phyloP scores from a whole-genome alignment of 176 grass and related monocot species.

The Carex myosuroides region DNA sequence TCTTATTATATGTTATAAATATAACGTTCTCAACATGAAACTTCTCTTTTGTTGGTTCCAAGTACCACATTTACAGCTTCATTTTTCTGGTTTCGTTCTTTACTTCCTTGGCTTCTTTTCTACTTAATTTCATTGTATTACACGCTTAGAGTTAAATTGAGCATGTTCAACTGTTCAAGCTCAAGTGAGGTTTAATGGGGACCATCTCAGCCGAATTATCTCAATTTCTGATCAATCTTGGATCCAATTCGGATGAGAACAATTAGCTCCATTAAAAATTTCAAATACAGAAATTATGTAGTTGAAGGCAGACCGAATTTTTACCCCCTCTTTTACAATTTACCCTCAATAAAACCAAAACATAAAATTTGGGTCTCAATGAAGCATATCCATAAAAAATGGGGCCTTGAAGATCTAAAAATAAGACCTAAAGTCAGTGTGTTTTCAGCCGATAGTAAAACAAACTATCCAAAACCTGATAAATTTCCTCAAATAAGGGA shows the following conservation, averaged over 20 bases:
- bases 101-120: background rate
- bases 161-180: background rate
- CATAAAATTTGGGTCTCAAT: background rate
- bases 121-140: background rate
- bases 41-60: background rate
- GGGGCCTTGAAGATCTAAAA: background rate
- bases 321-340: background rate
- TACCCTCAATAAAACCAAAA: background rate
- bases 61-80: background rate
- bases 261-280: background rate
- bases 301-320: background rate
- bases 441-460: background rate
- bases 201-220: background rate
- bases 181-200: background rate
- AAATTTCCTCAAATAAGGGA: conserved; percentile 3
- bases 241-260: background rate
- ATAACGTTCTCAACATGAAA: background rate
- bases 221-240: background rate
- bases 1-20: background rate
- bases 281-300: background rate
- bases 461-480: background rate
- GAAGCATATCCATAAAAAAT: background rate
- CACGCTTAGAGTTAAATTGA: background rate
- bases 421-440: background rate
- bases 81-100: background rate